Percentiles rank a stretch among this genome's conserved stretches.
Evolutionary conservation across 2,329 filamentous ascomycete species (phyloP).

Genomic region (Claviceps fusiformis): DNA sequence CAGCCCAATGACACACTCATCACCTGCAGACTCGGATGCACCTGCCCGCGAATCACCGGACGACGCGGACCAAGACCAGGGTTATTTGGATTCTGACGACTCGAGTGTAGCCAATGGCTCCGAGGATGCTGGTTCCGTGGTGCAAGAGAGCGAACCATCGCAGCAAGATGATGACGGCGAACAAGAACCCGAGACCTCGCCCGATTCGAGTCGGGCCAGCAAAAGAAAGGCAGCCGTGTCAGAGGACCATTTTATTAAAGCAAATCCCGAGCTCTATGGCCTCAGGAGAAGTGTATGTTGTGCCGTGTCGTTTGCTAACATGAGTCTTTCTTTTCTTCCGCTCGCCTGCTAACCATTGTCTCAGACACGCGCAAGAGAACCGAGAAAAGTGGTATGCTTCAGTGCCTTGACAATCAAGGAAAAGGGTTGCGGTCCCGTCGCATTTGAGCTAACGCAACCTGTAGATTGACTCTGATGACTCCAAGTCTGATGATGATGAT

Average conservation of each 20-base stretch:
- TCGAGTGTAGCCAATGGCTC: constrained; percentile 42
- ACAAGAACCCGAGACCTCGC: constrained; percentile 53
- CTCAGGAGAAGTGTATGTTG: constrained; percentile 74
- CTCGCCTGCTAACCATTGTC: constrained; percentile 4
- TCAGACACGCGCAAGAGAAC: constrained; percentile 43
- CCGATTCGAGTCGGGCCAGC: constrained; percentile 50
- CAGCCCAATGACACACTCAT: constrained; percentile 34
- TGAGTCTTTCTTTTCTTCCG: constrained; percentile 9
- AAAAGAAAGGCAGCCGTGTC: constrained; percentile 61
- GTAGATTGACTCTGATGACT: constrained; percentile 44
- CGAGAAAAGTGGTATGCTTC: constrained; percentile 40
- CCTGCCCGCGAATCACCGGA: constrained; percentile 28
- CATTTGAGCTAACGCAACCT: not conserved
- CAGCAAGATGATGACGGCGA: constrained; percentile 30
- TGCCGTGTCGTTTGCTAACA: constrained; percentile 10
- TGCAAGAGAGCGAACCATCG: constrained; percentile 43
- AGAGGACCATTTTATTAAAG: constrained; percentile 73
- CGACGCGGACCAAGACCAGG: constrained; percentile 24
- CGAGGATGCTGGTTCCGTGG: constrained; percentile 65
- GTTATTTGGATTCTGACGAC: constrained; percentile 31
- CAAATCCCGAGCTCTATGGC: constrained; percentile 91
- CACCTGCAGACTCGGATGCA: constrained; percentile 26
- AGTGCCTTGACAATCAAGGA: constrained; percentile 2
- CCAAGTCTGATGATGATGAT: constrained; percentile 55
- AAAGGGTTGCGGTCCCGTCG: not conserved